Base-by-base conservation (phyloP, 2,329 filamentous ascomycete species). In the Epichloe sp. region DNA sequence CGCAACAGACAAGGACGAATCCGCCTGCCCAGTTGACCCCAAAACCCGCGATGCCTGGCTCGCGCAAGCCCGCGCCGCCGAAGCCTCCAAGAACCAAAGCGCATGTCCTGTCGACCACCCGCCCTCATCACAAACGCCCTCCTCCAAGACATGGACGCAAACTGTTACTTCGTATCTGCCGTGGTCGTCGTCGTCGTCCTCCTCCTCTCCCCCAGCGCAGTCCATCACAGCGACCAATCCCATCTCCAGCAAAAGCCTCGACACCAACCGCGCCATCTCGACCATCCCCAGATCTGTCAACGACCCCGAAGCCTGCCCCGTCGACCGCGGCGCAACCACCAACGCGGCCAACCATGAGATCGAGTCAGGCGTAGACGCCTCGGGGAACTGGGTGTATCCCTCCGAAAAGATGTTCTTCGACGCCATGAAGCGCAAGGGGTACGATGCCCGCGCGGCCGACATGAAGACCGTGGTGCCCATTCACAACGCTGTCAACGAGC, bases 361-460 rank as follows among this genome's bases (percentile, higher is more conserved):
- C 55, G 89, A 95, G 64, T 86, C 84, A 0, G 85, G 86, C 55
- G 75, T 81, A 21, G 82, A 88, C 60, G 71, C 71, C 38, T 79
- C 80, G 0, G 91, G 91, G 0, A 95, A 96, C 66, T 98, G 93
- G 93, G 84, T 98, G 54, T 98, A 98, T 68, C 93, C 93, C 0
- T 93, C 86, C 0, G 91, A 97, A 67, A 85, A 87, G 63, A 95
- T 96, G 82, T 98, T 98, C 75, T 97, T 97, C 71, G 87, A 95
- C 46, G 93, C 93, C 44, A 91, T 98, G 82, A 82, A 85, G 73
- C 84, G 91, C 64, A 98, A 98, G 69, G 23, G 84, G 43, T 84
- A 89, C 71, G 80, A 82, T 54, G 83, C 79, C 34, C 72, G 75
- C 14, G 80, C 79, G 0, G 72, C 76, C 5, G 89, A 95, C 68